These are phyloP conservation scores for Phytophthora citricola DNA, from an alignment of 352 stramenopile species.

Conservation along the genomic window DNA sequence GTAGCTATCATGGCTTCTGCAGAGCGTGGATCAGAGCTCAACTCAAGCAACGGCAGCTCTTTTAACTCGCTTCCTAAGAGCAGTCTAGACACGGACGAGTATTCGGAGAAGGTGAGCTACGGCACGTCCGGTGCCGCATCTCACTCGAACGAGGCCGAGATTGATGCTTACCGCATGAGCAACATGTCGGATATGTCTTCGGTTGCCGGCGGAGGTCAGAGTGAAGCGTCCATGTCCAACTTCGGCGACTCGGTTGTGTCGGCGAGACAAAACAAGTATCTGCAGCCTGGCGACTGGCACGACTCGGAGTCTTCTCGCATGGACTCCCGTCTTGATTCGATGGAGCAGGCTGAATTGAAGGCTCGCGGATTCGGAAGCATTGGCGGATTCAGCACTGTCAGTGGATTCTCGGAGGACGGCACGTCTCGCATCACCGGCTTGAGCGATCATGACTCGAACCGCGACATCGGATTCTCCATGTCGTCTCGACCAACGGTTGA, in stretches of 20 bases:
- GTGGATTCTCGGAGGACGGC: constrained; percentile 38
- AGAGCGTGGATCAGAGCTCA: constrained; percentile 53
- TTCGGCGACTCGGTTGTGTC: constrained; percentile 60
- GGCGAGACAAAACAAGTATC: constrained; percentile 49
- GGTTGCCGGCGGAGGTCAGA: constrained; percentile 41
- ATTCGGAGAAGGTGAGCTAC: constrained; percentile 42
- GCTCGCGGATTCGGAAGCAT: constrained; percentile 37
- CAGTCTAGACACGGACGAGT: constrained; percentile 34
- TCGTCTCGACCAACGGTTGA: constrained; percentile 40
- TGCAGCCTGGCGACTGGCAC: constrained; percentile 57
- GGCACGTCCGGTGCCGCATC: constrained; percentile 15
- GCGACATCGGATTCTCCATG: constrained; percentile 49
- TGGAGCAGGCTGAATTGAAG: constrained; percentile 44
- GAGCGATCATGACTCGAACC: constrained; percentile 43
- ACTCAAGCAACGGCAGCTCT: constrained; percentile 36
- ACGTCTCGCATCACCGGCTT: constrained; percentile 29
- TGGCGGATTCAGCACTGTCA: constrained; percentile 53
- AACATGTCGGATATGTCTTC: constrained; percentile 61
- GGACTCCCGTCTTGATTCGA: constrained; percentile 40
- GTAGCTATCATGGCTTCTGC: constrained; percentile 47
- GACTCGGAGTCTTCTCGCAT: constrained; percentile 53
- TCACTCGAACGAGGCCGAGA: constrained; percentile 28
- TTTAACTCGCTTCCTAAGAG: constrained; percentile 29
- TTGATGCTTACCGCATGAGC: constrained; percentile 32
- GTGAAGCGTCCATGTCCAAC: constrained; percentile 58